Conservation (phyloP, 2,329 filamentous ascomycete species). For the Grosmannia penicillata region DNA sequence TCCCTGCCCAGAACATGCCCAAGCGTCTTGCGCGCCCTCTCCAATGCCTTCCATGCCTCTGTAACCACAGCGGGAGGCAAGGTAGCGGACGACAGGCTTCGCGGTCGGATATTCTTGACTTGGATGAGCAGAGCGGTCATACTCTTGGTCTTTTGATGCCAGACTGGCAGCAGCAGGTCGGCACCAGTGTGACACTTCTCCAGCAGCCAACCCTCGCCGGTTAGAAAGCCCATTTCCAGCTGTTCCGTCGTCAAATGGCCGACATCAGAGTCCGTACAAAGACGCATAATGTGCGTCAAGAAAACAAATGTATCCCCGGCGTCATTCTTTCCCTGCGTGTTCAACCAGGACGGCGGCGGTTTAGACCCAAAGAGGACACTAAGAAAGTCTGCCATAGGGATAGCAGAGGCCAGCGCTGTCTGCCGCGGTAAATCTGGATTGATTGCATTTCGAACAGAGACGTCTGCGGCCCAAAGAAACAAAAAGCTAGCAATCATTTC, state of each 20-base stretch:
- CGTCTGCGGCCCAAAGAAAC: neutral
- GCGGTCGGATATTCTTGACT: slow-evolving; percentile 1
- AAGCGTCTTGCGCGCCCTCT: neutral
- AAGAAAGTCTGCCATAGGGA: neutral
- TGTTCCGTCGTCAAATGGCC: neutral
- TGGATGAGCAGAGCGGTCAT: slow-evolving; percentile 1
- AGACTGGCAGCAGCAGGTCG: slow-evolving; percentile 1
- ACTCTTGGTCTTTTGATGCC: neutral
- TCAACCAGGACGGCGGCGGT: neutral
- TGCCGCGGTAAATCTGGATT: neutral
- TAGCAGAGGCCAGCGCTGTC: neutral
- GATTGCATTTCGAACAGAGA: neutral
- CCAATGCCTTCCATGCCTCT: neutral
- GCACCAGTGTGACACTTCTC: slow-evolving; percentile 1
- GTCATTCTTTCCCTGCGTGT: neutral
- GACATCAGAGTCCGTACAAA: neutral
- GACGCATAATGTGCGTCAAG: slow-evolving; percentile 1
- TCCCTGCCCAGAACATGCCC: neutral
- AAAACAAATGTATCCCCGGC: neutral
- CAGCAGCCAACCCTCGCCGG: slow-evolving; percentile 1
- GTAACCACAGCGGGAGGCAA: neutral
- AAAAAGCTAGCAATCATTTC: neutral
- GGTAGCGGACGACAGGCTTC: neutral
- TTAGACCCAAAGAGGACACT: neutral
- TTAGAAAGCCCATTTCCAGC: slow-evolving; percentile 1